Base-by-base conservation (phyloP, 306 rosid species). In the Crotalaria pallida region DNA sequence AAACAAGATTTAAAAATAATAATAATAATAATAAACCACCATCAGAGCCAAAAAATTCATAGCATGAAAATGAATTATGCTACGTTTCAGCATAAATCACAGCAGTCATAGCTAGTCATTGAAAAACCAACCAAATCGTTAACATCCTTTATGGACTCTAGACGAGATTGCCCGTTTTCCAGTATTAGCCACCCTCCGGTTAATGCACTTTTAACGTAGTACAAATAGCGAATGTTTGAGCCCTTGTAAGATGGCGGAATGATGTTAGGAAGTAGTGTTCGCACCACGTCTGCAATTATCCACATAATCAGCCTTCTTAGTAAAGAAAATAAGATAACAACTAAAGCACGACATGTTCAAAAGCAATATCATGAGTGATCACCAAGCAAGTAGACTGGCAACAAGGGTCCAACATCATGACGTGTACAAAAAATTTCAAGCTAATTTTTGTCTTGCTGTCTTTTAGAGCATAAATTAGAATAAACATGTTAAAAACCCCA, bases 161-260 rank as follows among this genome's bases (percentile, higher is more conserved):
- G 77, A 74, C 59, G 86, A 79, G 97, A 89, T 52, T 88, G 91
- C 64, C 92, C 88, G 75, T 89, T 86, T 74, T 95, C 99, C 74
- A 83, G 66, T 59, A 77, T 80, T 76, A 91, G 79, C 99, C 97
- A 91, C 70, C 84, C 89, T 75, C 96, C 97, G 7, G 77, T 71
- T 69, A 89, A 69, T 73, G 88, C 65, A 67, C 91, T 83, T 83
- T 76, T 88, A 75, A 86, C 92, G 77, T 83, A 86, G 73, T 95
- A 95, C 80, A 95, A 80, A 78, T 89, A 95, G 43, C 96, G 97
- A 77, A 95, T 85, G 49, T 92, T 82, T 33, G 97, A 87, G 75
- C 99, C 97, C 87, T 87, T 95, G 91, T 89, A 95, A 0, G 99
- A 95, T 34, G 97, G 99, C 44, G 99, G 99, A 74, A 91, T 86